Percentiles rank a stretch among this genome's conserved stretches.
Evolutionary conservation across 1,139 yeast species (phyloP).

Genomic region (Kodamaea plutei): DNA sequence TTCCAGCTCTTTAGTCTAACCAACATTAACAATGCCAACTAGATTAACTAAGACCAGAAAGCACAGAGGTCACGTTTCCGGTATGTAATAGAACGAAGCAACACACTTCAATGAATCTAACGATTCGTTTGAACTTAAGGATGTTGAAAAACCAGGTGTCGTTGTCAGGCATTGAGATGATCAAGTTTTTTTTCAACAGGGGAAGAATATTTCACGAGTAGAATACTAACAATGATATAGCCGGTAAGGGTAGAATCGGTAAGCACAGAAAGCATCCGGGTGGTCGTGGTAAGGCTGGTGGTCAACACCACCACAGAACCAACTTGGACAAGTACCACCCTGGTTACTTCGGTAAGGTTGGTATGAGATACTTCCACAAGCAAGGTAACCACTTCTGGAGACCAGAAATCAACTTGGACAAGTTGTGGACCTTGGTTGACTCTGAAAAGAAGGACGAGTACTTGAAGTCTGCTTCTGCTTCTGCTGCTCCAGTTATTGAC

Average conservation of each 20-base stretch:
- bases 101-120: slow-evolving; percentile 4
- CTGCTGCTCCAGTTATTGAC: slow-evolving; percentile 98
- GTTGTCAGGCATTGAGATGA: background rate
- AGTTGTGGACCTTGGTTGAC: slow-evolving; percentile 96
- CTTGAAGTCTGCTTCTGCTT: slow-evolving; percentile 77
- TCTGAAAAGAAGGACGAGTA: slow-evolving; percentile 93
- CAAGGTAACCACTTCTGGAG: slow-evolving; percentile 96
- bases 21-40: slow-evolving; percentile 81
- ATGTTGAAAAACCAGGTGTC: background rate
- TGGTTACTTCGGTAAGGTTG: slow-evolving; percentile 99
- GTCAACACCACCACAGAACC: slow-evolving; percentile 99
- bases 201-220: background rate
- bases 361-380: slow-evolving; percentile 99
- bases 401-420: slow-evolving; percentile 97
- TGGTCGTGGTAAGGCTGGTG: slow-evolving; percentile 99
- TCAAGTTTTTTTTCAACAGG: background rate
- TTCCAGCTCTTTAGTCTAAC: slow-evolving; percentile 15
- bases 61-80: slow-evolving; percentile 99
- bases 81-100: slow-evolving; percentile 48
- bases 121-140: background rate
- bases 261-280: slow-evolving; percentile 99
- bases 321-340: slow-evolving; percentile 99
- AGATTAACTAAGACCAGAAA: slow-evolving; percentile 99
- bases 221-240: slow-evolving; percentile 47
- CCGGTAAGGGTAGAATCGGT: slow-evolving; percentile 99